Conservation (phyloP, 2,329 filamentous ascomycete species). For the Ophiostoma australiae region DNA sequence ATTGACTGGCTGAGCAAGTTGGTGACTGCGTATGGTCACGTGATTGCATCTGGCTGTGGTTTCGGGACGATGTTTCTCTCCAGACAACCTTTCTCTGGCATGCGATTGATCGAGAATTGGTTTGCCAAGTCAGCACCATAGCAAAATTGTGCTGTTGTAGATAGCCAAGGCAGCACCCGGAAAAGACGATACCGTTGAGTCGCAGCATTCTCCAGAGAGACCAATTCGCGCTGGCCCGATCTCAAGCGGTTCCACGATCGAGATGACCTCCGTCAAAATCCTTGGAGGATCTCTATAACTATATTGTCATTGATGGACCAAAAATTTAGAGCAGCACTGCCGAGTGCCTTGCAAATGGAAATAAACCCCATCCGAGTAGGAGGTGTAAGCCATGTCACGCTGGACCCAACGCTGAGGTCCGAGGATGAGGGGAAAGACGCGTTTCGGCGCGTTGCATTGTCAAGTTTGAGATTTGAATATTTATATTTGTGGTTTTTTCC, state of each 20-base stretch:
- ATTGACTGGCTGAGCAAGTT: background rate
- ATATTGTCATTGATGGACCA: background rate
- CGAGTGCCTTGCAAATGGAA: background rate
- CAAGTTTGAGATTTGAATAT: background rate
- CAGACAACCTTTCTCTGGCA: background rate
- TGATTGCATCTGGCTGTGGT: background rate
- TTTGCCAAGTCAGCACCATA: background rate
- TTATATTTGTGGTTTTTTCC: background rate
- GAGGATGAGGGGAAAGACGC: slow-evolving; percentile 10
- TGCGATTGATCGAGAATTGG: background rate
- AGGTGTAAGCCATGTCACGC: background rate
- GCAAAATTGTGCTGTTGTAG: background rate
- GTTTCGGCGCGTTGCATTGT: slow-evolving; percentile 6
- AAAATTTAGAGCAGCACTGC: background rate
- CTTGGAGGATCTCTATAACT: background rate
- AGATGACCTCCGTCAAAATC: background rate
- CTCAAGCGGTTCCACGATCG: background rate
- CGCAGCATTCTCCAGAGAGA: background rate
- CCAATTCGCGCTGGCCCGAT: background rate
- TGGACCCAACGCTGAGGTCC: background rate
- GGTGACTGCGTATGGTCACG: background rate
- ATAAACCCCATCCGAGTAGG: background rate
- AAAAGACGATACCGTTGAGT: background rate
- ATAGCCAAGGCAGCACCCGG: background rate
- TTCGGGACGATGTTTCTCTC: background rate